These are phyloP conservation scores for Colletotrichum navitas DNA, from an alignment of 2,329 filamentous ascomycete genomes.

Conservation along the genomic window DNA sequence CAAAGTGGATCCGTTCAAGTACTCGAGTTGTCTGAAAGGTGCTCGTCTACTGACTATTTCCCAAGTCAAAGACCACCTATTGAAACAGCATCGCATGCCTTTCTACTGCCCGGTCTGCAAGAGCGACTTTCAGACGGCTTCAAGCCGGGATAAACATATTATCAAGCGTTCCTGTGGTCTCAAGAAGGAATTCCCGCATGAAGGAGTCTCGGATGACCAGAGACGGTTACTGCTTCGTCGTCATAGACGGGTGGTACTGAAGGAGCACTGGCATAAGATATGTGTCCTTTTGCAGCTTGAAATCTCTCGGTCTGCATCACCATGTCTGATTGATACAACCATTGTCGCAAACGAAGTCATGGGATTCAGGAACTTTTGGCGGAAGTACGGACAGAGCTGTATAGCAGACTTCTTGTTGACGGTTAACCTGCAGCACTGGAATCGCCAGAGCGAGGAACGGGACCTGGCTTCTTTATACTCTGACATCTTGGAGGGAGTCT, in stretches of 20 bases:
- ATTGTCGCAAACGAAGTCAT: not conserved
- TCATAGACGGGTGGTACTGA: not conserved
- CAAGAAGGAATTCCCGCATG: not conserved
- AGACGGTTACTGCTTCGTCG: not conserved
- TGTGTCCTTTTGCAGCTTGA: not conserved
- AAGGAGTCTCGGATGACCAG: constrained; percentile 17
- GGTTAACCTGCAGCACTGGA: not conserved
- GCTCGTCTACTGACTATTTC: not conserved
- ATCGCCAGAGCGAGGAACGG: not conserved
- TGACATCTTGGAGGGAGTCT: not conserved
- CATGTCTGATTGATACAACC: not conserved
- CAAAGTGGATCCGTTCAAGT: not conserved
- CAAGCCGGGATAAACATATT: constrained; percentile 4
- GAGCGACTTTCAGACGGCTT: not conserved
- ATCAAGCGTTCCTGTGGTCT: not conserved
- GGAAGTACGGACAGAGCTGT: not conserved
- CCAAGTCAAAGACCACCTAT: constrained; percentile 11
- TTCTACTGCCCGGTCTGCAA: constrained; percentile 25
- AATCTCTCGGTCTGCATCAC: not conserved
- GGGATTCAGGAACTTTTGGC: constrained; percentile 12
- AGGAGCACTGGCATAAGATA: constrained; percentile 15
- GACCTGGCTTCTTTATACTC: constrained; percentile 13
- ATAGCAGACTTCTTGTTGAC: not conserved
- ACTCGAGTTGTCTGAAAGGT: constrained; percentile 1
- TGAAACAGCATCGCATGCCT: constrained; percentile 8